Evolutionary conservation across 495 filamentous ascomycete species (phyloP).

Genomic region (Sordaria brevicollis): DNA sequence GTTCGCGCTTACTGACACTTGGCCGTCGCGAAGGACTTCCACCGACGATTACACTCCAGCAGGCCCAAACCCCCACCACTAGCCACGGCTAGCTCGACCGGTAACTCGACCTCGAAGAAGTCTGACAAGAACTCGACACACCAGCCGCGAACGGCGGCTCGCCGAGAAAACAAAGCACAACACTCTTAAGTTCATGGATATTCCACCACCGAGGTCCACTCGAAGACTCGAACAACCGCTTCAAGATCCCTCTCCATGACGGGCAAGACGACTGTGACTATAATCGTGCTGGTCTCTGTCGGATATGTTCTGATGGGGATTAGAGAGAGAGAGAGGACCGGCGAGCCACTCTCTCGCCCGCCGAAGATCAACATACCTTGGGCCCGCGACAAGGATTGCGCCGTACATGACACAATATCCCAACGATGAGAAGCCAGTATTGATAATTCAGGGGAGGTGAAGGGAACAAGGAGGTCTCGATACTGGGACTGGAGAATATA

Average conservation of each 20-base stretch:
- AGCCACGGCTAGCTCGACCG: neutral
- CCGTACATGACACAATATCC: neutral
- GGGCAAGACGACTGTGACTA: no score
- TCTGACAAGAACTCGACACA: neutral
- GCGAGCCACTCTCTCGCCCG: no score
- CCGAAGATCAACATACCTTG: neutral
- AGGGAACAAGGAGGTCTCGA: neutral
- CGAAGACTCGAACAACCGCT: neutral
- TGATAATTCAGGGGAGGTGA: neutral
- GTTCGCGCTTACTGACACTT: neutral
- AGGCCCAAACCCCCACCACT: neutral
- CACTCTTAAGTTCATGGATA: no score
- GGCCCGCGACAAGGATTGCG: neutral
- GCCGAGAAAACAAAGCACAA: neutral
- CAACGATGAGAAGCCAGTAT: neutral
- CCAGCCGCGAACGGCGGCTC: neutral
- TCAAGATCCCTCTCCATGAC: neutral
- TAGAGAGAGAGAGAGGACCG: no score
- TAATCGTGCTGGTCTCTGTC: no score
- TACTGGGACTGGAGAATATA: neutral
- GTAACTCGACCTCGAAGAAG: neutral
- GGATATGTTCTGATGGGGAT: no score
- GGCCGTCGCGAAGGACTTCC: neutral
- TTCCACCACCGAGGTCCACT: neutral
- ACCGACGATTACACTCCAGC: neutral